Evolutionary conservation across 2,329 filamentous ascomycete species (phyloP).

Genomic region (Xylaria digitata): DNA sequence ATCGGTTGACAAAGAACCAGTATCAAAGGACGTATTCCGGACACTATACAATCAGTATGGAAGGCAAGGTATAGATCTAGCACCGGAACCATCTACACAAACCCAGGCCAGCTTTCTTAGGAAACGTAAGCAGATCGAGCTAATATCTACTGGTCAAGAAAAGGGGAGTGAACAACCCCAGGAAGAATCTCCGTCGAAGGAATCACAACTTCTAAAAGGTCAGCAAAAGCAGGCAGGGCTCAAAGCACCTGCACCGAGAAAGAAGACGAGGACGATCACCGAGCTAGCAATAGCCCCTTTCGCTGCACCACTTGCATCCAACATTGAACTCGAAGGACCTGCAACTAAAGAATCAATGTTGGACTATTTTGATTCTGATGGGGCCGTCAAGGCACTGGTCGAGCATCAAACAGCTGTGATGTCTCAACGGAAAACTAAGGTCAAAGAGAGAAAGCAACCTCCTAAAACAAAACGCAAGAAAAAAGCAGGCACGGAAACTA

Average conservation of each 20-base stretch:
- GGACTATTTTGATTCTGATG: constrained; percentile 57
- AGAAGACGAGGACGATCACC: constrained; percentile 82
- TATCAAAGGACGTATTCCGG: constrained; percentile 55
- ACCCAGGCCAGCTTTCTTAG: constrained; percentile 53
- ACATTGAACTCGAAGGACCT: constrained; percentile 46
- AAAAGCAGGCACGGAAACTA: constrained; percentile 54
- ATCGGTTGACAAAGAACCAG: constrained; percentile 36
- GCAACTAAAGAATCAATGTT: constrained; percentile 55
- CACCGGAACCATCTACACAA: constrained; percentile 25
- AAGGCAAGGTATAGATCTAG: constrained; percentile 45
- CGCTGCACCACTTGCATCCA: constrained; percentile 53
- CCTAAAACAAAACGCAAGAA: constrained; percentile 51
- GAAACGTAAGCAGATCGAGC: constrained; percentile 68
- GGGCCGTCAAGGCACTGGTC: constrained; percentile 50
- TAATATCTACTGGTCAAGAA: constrained; percentile 54
- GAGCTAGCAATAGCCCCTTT: constrained; percentile 81
- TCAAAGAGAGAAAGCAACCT: constrained; percentile 52
- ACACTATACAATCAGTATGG: constrained; percentile 58
- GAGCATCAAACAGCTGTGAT: constrained; percentile 50
- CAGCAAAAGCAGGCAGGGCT: constrained; percentile 49
- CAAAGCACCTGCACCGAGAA: constrained; percentile 69
- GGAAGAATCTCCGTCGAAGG: constrained; percentile 47
- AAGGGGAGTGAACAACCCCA: constrained; percentile 40
- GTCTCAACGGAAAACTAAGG: constrained; percentile 50
- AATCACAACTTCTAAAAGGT: constrained; percentile 20